Evolutionary conservation across 1,284 basidiomycete species (phyloP), one percentile per base, ranked within the genome.

Genomic region (Malassezia cuniculi): DNA sequence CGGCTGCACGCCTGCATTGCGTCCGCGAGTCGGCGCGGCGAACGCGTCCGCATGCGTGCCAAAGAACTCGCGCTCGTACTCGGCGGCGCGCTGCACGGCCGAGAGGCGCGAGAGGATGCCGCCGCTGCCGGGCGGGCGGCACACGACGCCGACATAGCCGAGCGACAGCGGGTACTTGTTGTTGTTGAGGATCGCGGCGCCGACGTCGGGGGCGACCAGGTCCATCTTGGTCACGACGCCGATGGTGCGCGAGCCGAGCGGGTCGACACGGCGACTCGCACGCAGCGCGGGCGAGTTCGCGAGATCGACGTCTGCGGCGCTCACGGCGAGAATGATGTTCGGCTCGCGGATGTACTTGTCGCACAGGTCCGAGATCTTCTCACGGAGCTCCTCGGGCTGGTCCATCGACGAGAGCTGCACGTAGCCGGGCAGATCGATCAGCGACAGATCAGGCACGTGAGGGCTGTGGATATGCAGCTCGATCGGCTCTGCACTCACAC

Each of bases 171-270:
- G 90, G 64, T 99, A 99, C 42, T 85, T 76, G 68, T 93, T 89
- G 8, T 87, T 87, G 16, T 78, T 73, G 4, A 99, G 71, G 47
- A 97, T 87, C 15, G 69, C 59, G 0, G 80, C 82, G 4, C 89
- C 93, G 40, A 80, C 75, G 42, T 84, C 80, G 0, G 89, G 78
- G 20, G 80, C 74, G 11, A 99, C 85, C 15, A 99, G 73, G 64
- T 99, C 90, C 87, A 99, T 93, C 75, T 99, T 99, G 29, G 93
- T 99, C 31, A 99, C 76, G 5, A 99, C 93, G 21, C 93, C 90
- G 54, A 99, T 90, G 0, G 93, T 97, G 20, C 90, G 78, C 44
- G 87, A 72, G 6, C 93, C 90, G 5, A 95, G 72, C 2, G 90
- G 90, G 65, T 99, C 90, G 3, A 97, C 85, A 50, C 84, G 82